Evolutionary conservation across 164 flowering plant genomes (phyloP).

Genomic region (Magnolia sinica): DNA sequence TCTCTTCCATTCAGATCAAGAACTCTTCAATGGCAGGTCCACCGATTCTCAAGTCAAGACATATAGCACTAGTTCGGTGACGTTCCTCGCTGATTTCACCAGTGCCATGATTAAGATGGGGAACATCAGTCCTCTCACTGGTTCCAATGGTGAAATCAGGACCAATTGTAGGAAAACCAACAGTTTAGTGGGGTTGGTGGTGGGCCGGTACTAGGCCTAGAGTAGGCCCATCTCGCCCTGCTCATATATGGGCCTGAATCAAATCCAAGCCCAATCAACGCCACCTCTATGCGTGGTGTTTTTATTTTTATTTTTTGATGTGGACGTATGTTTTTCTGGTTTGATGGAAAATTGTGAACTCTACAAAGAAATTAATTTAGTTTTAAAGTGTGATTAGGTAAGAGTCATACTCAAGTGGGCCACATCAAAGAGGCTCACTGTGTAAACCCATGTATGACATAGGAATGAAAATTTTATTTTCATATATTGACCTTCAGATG

Average conservation of each 20-base stretch:
- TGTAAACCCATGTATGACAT: background rate
- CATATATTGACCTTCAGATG: background rate
- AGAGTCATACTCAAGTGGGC: background rate
- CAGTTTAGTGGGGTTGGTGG: background rate
- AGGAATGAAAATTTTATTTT: background rate
- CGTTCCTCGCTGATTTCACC: constrained; percentile 11
- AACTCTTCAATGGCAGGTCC: constrained; percentile 13
- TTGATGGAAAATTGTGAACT: too few relatives aligned
- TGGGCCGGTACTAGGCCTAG: too few relatives aligned
- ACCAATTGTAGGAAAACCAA: constrained; percentile 11
- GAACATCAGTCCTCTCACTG: constrained; percentile 14
- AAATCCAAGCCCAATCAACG: too few relatives aligned
- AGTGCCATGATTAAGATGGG: constrained; percentile 14
- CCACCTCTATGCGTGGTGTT: too few relatives aligned
- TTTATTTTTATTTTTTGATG: too few relatives aligned
- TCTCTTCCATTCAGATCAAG: constrained; percentile 16
- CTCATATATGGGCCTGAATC: too few relatives aligned
- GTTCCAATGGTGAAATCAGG: constrained; percentile 11
- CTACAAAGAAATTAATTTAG: background rate
- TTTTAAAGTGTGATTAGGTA: background rate
- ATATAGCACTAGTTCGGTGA: background rate
- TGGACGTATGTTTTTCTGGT: too few relatives aligned
- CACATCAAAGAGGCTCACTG: background rate
- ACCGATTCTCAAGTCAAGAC: constrained; percentile 12
- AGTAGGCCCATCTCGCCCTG: too few relatives aligned